These are phyloP conservation scores for Salvia sclarea DNA, from an alignment of 305 asterid genomes.

Conservation along the genomic window DNA sequence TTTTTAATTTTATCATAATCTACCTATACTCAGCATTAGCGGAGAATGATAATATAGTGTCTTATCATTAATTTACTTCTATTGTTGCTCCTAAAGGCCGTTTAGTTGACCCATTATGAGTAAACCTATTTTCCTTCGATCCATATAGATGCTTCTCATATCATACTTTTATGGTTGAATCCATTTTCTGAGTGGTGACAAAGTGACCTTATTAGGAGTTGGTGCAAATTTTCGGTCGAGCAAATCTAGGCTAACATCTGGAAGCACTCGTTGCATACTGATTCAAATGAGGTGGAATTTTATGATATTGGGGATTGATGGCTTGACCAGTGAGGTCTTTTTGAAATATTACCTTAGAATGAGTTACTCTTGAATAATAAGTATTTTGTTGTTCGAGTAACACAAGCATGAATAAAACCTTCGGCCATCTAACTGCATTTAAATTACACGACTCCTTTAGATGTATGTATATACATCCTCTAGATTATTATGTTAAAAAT, in stretches of 20 bases:
- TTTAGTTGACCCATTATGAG: slow-evolving; percentile 11
- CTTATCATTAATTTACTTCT: slow-evolving; percentile 11
- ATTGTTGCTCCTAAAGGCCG: background rate
- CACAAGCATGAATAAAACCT: background rate
- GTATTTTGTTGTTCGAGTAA: background rate
- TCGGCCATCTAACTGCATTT: slow-evolving; percentile 1
- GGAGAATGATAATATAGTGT: slow-evolving; percentile 22
- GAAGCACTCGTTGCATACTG: background rate
- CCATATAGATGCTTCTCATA: background rate
- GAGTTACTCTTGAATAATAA: background rate
- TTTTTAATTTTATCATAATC: slow-evolving; percentile 7
- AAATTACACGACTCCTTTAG: slow-evolving; percentile 3
- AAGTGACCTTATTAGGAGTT: background rate
- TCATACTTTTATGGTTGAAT: background rate
- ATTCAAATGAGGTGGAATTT: slow-evolving; percentile 1
- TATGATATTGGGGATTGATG: background rate
- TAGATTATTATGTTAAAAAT: background rate
- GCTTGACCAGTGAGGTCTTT: background rate
- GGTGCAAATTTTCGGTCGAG: background rate
- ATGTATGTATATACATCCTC: background rate
- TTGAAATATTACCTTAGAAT: background rate
- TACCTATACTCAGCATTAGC: background rate
- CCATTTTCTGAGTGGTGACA: background rate
- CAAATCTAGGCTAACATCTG: background rate
- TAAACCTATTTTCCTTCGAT: background rate